phyloP scores from a whole-genome alignment of 768 basidiomycete species.

The Phaeotremella fagi region DNA sequence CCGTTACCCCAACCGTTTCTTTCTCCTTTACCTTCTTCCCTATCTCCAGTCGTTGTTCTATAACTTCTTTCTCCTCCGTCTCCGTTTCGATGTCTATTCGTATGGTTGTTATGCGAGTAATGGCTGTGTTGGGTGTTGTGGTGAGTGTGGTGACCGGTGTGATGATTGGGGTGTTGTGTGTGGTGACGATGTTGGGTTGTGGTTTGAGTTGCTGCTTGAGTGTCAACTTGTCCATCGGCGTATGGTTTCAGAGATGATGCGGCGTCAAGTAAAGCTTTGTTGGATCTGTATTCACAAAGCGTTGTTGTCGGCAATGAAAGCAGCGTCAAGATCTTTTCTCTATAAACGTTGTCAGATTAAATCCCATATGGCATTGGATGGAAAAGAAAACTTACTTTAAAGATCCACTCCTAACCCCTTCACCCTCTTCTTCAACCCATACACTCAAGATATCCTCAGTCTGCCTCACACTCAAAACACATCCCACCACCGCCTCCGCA shows the following conservation, averaged over 20 bases:
- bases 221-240: neutral
- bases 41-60: neutral
- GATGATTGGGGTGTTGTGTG: slow-evolving; percentile 8
- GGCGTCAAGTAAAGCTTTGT: slow-evolving; percentile 49
- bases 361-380: neutral
- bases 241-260: slow-evolving; percentile 16
- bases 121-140: slow-evolving; percentile 13
- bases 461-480: slow-evolving; percentile 80
- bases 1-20: slow-evolving; percentile 1
- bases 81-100: slow-evolving; percentile 1
- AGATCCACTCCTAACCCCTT: slow-evolving; percentile 68
- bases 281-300: slow-evolving; percentile 91
- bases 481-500: slow-evolving; percentile 68
- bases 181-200: neutral
- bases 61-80: neutral
- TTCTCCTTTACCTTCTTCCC: slow-evolving; percentile 4
- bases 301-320: slow-evolving; percentile 72
- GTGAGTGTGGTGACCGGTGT: slow-evolving; percentile 2
- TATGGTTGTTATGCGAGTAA: slow-evolving; percentile 4
- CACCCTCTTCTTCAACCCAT: slow-evolving; percentile 82
- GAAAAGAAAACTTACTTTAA: slow-evolving; percentile 61
- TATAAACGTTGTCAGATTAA: slow-evolving; percentile 43
- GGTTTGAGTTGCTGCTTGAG: neutral
- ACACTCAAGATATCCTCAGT: slow-evolving; percentile 89
- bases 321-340: slow-evolving; percentile 72